Evolutionary conservation across 352 stramenopile species (phyloP).

Genomic region (Phytopythium chamaehyphon): DNA sequence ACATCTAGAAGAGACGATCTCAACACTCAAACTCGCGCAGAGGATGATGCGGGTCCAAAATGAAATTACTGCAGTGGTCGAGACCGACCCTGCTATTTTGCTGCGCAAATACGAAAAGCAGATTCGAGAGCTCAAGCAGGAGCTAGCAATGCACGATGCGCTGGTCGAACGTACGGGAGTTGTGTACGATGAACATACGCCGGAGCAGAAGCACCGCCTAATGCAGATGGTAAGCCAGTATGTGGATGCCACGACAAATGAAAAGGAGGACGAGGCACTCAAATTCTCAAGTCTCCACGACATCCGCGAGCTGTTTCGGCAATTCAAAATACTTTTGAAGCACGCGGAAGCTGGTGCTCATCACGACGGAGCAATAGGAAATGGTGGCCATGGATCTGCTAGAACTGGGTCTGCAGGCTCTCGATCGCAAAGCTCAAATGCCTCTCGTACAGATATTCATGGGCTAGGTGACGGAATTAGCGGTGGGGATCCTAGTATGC

Average conservation of each 20-base stretch:
- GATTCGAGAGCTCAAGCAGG: conserved; percentile 91
- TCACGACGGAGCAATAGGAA: conserved; percentile 1
- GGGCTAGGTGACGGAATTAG: conserved; percentile 11
- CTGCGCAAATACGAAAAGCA: conserved; percentile 90
- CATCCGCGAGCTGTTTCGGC: conserved; percentile 90
- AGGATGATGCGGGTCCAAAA: conserved; percentile 95
- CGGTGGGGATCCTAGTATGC: conserved; percentile 8
- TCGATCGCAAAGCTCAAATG: conserved; percentile 44
- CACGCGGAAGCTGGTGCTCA: conserved; percentile 39
- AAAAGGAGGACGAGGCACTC: conserved; percentile 77
- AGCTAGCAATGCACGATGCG: conserved; percentile 93
- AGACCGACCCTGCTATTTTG: conserved; percentile 82
- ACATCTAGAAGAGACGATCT: conserved; percentile 93
- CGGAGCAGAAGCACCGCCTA: conserved; percentile 87
- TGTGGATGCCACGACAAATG: conserved; percentile 52
- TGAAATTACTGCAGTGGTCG: conserved; percentile 77
- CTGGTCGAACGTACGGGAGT: conserved; percentile 81
- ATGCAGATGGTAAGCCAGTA: conserved; percentile 68
- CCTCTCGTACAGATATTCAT: conserved; percentile 38
- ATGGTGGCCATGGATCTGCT: conserved; percentile 16
- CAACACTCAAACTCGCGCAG: conserved; percentile 90
- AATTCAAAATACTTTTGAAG: conserved; percentile 87
- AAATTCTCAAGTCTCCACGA: conserved; percentile 84
- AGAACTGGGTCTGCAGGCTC: conserved; percentile 47
- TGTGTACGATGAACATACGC: conserved; percentile 89